Evolutionary conservation across 2,329 filamentous ascomycete species (phyloP), one percentile per base, ranked within the genome.

Genomic region (Periconia macrospinosa): DNA sequence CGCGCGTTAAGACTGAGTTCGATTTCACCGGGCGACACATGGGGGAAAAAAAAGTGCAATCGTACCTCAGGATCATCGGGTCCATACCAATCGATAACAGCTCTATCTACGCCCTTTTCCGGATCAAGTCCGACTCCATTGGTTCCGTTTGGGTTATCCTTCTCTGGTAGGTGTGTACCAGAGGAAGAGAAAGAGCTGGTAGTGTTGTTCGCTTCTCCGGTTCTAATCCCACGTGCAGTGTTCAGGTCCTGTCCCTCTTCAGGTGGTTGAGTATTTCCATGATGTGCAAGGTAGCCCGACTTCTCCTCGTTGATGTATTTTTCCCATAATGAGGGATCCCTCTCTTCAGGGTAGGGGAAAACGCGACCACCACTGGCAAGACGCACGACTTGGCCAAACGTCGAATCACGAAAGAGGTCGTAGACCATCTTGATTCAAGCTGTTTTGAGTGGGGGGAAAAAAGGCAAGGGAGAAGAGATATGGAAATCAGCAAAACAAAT

Each of bases 21-120:
- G 23, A 27, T 3, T 27, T 5, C 3, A 27, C 3, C 8, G 23
- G 23, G 8, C 23, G 8, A 27, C 23, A 5, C 23, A 27, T 27
- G 23, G 23, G n/a, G n/a, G n/a, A n/a, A n/a, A 27, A 43, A 41
- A 15, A 37, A 50, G 15, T 11, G 18, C 13, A 3, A 13, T 50
- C 59, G 46, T 62, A 69, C 69, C 50, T 68, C 73, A 5, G 73
- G 68, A 59, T 83, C 82, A 52, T 79, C 62, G 0, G 75, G 71
- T 1, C 76, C 78, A 58, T 74, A 81, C 81, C 82, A 85, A 35
- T 76, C 72, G 7, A 85, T 75, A 6, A 85, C 66, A 50, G 79
- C 68, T 8, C 76, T 62, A 62, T 84, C 79, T 54, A 68, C 74
- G 1, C 81, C 80, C 57, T 83, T 83, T 58, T 84, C 82, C 1